phyloP scores from a whole-genome alignment of 2,329 filamentous ascomycete species.

The Aspergillus novoparasiticus region DNA sequence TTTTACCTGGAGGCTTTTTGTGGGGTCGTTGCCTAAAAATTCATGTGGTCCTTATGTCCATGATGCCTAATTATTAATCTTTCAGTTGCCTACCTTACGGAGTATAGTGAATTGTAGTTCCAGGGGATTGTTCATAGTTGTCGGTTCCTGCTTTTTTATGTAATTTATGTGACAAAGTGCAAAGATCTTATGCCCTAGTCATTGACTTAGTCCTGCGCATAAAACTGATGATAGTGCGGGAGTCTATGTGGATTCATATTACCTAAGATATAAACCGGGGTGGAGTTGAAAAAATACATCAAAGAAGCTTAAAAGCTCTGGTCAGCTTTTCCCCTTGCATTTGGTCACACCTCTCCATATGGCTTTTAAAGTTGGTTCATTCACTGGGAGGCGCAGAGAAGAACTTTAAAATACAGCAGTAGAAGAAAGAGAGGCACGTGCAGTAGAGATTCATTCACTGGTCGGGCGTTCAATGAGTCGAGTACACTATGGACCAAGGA shows the following conservation, averaged over 20 bases:
- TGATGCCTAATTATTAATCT: neutral
- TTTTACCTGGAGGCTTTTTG: neutral
- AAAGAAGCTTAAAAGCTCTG: constrained; percentile 12
- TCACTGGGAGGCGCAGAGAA: neutral
- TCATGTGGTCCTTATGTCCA: neutral
- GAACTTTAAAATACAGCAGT: neutral
- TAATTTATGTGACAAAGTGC: neutral
- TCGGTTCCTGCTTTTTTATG: neutral
- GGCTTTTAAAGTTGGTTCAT: neutral
- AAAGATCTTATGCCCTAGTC: neutral
- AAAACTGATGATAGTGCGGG: neutral
- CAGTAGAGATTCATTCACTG: neutral
- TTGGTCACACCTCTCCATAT: neutral
- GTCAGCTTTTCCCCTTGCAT: neutral
- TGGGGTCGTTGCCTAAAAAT: neutral
- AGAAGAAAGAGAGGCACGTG: neutral
- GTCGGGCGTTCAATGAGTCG: too few species aligned
- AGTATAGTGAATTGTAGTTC: too few species aligned
- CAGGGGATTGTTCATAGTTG: too few species aligned
- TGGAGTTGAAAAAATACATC: constrained; percentile 8
- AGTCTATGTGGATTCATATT: neutral
- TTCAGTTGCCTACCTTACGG: neutral
- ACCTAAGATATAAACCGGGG: neutral
- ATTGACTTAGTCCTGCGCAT: neutral
- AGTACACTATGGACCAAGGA: neutral